Base-by-base conservation (phyloP, 75 land plant genomes). In the Picea sitchensis region DNA sequence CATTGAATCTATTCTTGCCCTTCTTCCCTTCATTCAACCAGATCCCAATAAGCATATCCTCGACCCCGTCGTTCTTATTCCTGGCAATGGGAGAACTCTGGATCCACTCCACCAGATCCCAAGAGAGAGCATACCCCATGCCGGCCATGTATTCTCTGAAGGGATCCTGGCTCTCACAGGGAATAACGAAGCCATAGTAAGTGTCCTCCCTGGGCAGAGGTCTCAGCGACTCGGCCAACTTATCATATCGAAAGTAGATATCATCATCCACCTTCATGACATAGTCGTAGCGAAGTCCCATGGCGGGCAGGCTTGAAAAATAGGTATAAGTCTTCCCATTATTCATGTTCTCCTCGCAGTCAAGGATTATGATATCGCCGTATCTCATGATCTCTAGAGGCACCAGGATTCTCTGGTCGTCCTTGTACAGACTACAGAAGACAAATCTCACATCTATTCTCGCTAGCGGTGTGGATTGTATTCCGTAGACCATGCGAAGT, bases 191-290 rank as follows among this genome's bases (percentile, higher is more conserved):
- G 4, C 97, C 96, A 79, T 94, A 94, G 80, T 94, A 94, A 59
- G 93, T 69, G 47, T 95, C 98, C 12, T 82, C 65, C 54, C 97
- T 80, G 0, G 98, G 87, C 81, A 85, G 65, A 23, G 80, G 79
- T 65, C 6, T 18, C 12, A 93, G 67, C 0, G 96, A 86, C 0
- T 81, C 73, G 36, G 81, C 90, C 51, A 95, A 79, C 1, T 77
- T 86, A 8, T 82, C 83, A 14, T 91, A 41, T 54, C 92, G 65
- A 18, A 91, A 76, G 65, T 85, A 95, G 8, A 80, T 77, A 75
- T 95, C 98, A 73, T 95, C 98, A 83, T 95, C 98, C 36, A 78
- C 83, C 74, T 95, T 95, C 89, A 95, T 89, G 30, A 95, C 96
- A 58, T 93, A 95, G 68, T 93, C 91, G 62, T 90, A 93, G 14